These are phyloP conservation scores for Ensete ventricosum DNA, from an alignment of 176 grass and related monocot genomes.

Conservation along the genomic window DNA sequence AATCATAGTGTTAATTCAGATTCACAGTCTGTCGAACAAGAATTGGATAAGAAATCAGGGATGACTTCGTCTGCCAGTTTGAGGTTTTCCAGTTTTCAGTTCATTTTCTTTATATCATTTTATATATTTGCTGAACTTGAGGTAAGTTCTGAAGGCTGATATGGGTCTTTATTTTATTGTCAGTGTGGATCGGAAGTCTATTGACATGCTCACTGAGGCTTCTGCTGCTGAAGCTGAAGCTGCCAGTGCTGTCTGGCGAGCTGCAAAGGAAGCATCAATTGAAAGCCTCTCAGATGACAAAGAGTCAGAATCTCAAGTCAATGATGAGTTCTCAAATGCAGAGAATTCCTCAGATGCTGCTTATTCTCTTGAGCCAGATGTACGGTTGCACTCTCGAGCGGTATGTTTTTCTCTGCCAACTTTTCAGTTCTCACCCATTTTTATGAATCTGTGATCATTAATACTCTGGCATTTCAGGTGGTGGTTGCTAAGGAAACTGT, in stretches of 20 bases:
- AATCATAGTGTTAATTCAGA: constrained; percentile 38
- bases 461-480: constrained; percentile 47
- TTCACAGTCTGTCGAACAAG: constrained; percentile 38
- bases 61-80: constrained; percentile 31
- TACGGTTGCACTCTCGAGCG: constrained; percentile 85
- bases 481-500: constrained; percentile 95
- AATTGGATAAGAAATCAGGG: constrained; percentile 46
- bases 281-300: constrained; percentile 84
- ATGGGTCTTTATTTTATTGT: background rate
- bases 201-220: constrained; percentile 86
- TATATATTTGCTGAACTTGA: constrained; percentile 2
- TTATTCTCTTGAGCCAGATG: constrained; percentile 63
- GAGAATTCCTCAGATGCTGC: constrained; percentile 45
- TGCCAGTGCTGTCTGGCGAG: constrained; percentile 88
- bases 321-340: constrained; percentile 49
- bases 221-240: constrained; percentile 96
- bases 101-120: background rate
- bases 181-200: constrained; percentile 72
- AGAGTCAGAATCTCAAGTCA: constrained; percentile 54
- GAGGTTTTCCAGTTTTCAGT: constrained; percentile 22
- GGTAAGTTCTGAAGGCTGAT: background rate
- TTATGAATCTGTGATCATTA: background rate
- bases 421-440: constrained; percentile 12
- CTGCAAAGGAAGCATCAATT: constrained; percentile 75
- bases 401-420: constrained; percentile 38